These are phyloP conservation scores for Myriosclerotinia curreyana DNA, from an alignment of 2,329 filamentous ascomycete species.

Conservation along the genomic window DNA sequence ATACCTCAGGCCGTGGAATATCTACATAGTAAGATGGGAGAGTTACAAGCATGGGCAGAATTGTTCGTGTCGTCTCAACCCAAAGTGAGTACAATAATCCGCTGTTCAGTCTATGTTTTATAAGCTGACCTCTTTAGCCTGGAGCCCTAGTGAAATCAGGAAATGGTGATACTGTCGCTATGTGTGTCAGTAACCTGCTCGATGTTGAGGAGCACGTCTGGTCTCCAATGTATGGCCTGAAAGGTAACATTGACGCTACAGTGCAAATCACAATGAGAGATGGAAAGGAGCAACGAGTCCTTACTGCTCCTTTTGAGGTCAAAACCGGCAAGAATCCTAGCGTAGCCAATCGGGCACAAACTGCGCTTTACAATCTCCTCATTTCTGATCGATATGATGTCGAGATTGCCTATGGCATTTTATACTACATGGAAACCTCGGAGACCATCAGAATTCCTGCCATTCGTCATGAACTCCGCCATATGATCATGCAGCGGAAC, in stretches of 20 bases:
- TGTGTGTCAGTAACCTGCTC: constrained; percentile 89
- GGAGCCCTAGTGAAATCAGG: constrained; percentile 76
- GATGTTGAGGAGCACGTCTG: constrained; percentile 98
- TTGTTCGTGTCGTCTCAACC: constrained; percentile 73
- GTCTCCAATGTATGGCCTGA: constrained; percentile 96
- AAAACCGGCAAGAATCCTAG: constrained; percentile 89
- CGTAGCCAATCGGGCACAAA: constrained; percentile 85
- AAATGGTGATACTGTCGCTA: constrained; percentile 69
- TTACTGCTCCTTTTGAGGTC: constrained; percentile 91
- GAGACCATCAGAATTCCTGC: constrained; percentile 82
- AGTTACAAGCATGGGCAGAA: constrained; percentile 78
- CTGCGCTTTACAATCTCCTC: constrained; percentile 87
- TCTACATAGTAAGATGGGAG: constrained; percentile 76
- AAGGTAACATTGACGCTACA: constrained; percentile 96
- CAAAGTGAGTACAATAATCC: constrained; percentile 47
- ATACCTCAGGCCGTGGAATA: constrained; percentile 72
- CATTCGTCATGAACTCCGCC: constrained; percentile 81
- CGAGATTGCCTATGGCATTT: constrained; percentile 80
- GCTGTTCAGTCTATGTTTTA: neutral
- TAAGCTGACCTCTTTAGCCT: constrained; percentile 43
- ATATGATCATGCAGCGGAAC: constrained; percentile 97
- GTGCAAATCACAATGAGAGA: constrained; percentile 83
- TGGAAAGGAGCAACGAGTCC: constrained; percentile 58
- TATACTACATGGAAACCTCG: constrained; percentile 94
- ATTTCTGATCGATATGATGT: constrained; percentile 94